phyloP scores from a whole-genome alignment of 805 yeast species.

The Hagleromyces aurorensis region DNA sequence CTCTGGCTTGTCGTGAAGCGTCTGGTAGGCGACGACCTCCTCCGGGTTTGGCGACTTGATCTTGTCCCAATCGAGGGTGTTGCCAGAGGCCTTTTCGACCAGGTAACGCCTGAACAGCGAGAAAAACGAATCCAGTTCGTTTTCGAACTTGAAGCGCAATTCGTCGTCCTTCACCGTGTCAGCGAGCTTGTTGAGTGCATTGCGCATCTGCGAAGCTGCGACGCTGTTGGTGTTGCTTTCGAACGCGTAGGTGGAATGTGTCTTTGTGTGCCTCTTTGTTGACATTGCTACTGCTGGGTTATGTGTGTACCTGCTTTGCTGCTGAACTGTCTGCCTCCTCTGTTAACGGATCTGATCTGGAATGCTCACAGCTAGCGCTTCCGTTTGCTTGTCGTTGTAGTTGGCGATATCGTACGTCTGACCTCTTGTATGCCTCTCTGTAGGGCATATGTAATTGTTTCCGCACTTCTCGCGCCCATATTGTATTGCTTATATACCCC shows the following conservation, averaged over 20 bases:
- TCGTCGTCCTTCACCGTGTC: slow-evolving; percentile 62
- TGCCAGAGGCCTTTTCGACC: slow-evolving; percentile 79
- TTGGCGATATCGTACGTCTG: no score
- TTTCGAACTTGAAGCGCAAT: slow-evolving; percentile 57
- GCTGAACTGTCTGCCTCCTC: no score
- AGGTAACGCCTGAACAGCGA: slow-evolving; percentile 88
- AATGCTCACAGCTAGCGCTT: no score
- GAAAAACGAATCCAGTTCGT: slow-evolving; percentile 91
- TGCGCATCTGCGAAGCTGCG: slow-evolving; percentile 97
- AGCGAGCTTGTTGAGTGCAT: slow-evolving; percentile 80
- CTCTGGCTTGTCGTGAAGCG: slow-evolving; percentile 23
- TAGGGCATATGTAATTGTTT: no score
- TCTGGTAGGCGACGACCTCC: slow-evolving; percentile 77
- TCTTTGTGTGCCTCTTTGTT: slow-evolving; percentile 36
- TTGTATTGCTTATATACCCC: no score
- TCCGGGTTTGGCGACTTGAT: slow-evolving; percentile 84
- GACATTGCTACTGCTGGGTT: no score
- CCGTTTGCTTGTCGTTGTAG: no score
- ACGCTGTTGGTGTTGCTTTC: slow-evolving; percentile 92
- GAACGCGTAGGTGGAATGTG: slow-evolving; percentile 55
- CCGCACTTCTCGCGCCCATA: no score
- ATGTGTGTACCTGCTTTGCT: no score
- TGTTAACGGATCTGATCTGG: no score
- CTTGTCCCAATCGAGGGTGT: slow-evolving; percentile 86
- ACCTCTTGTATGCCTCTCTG: no score